These are phyloP conservation scores for Alternaria viburni DNA, from an alignment of 2,329 filamentous ascomycete species.

Conservation along the genomic window DNA sequence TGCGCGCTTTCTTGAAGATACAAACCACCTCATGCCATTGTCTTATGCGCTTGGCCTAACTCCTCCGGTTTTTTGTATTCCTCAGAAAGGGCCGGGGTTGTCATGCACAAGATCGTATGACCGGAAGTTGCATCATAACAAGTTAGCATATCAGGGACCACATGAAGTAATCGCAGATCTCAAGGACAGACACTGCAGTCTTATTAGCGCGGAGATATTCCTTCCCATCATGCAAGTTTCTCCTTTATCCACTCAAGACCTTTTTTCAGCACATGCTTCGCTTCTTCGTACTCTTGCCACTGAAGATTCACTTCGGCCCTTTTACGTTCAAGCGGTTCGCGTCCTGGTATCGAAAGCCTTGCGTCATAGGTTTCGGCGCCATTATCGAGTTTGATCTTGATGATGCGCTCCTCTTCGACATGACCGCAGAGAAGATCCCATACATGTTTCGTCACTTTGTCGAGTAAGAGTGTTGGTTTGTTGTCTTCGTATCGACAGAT, in stretches of 20 bases:
- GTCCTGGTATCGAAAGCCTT: neutral
- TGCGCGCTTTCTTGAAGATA: neutral
- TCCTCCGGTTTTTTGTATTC: neutral
- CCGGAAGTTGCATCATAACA: neutral
- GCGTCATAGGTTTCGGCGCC: neutral
- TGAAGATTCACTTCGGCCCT: neutral
- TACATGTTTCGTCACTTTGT: neutral
- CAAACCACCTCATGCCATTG: neutral
- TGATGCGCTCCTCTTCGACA: neutral
- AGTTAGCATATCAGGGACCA: neutral
- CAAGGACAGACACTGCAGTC: neutral
- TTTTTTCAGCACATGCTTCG: neutral
- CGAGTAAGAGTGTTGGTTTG: neutral
- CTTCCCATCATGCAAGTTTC: neutral
- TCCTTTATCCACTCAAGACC: neutral
- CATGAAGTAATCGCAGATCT: neutral
- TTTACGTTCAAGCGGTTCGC: neutral
- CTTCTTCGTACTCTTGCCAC: slow-evolving; percentile 5
- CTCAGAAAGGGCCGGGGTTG: neutral
- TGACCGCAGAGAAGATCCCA: neutral
- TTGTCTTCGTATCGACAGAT: slow-evolving; percentile 8
- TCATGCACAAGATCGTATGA: slow-evolving; percentile 10
- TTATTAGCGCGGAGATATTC: neutral
- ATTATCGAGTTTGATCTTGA: neutral
- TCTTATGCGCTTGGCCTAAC: neutral